A percentile compares a stretch with the other conserved stretches of the same genome.
These are phyloP conservation scores for Pseudovirgaria hyperparasitica DNA, from an alignment of 2,329 filamentous ascomycete species.

Conservation along the genomic window DNA sequence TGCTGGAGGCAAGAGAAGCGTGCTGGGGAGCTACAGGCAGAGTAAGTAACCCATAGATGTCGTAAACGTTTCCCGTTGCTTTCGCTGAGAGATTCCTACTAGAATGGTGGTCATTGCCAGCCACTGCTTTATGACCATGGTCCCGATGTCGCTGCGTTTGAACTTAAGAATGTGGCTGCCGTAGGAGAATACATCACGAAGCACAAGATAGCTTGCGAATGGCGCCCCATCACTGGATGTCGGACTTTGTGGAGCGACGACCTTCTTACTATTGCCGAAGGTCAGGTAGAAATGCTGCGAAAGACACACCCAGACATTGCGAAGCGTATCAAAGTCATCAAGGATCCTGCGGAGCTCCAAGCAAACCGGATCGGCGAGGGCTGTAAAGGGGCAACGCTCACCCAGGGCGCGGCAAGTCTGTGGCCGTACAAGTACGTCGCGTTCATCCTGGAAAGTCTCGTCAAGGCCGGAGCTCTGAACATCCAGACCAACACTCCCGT, in stretches of 20 bases:
- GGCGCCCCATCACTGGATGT: conserved; percentile 48
- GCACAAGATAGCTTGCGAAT: conserved; percentile 56
- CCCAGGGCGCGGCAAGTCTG: conserved; percentile 51
- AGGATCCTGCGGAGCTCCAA: conserved; percentile 31
- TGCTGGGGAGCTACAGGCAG: conserved; percentile 77
- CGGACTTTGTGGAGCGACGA: conserved; percentile 48
- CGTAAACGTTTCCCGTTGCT: conserved; percentile 1
- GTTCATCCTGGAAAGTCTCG: conserved; percentile 52
- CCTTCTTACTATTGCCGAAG: conserved; percentile 40
- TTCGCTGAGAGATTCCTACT: background rate
- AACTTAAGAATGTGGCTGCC: conserved; percentile 54
- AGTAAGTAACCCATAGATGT: no score
- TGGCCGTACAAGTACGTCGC: conserved; percentile 81
- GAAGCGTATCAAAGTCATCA: conserved; percentile 25
- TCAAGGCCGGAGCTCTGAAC: conserved; percentile 44
- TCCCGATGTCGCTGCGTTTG: conserved; percentile 55
- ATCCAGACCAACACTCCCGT: conserved; percentile 64
- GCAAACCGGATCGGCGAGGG: conserved; percentile 33
- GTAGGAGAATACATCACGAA: conserved; percentile 44
- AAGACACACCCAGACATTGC: conserved; percentile 45
- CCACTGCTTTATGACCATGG: conserved; percentile 50
- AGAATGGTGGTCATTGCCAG: conserved; percentile 56
- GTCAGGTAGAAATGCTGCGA: conserved; percentile 39
- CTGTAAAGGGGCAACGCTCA: conserved; percentile 52
- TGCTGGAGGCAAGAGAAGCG: conserved; percentile 67